These are phyloP conservation scores for Zanthoxylum bungeanum DNA, from an alignment of 345 rosid genomes.

Conservation along the genomic window DNA sequence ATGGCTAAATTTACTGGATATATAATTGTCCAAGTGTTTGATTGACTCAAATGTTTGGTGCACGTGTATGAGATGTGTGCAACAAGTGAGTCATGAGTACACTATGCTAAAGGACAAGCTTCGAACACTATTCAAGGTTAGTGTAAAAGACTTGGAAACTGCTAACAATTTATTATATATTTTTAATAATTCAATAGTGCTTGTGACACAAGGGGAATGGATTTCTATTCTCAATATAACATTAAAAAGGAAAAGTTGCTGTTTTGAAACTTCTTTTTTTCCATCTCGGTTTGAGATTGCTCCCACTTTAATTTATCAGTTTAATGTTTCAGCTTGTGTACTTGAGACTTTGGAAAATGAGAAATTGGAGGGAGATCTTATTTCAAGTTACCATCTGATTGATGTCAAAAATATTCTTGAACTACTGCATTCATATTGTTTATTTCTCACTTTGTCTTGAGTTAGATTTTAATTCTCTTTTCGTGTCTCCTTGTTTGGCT, in stretches of 20 bases:
- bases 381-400: not conserved
- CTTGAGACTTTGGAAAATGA: not conserved
- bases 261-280: constrained; percentile 5
- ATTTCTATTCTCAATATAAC: not conserved
- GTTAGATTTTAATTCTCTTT: not conserved
- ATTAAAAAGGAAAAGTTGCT: not conserved
- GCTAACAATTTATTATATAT: not conserved
- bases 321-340: not conserved
- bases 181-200: constrained; percentile 12
- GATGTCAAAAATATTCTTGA: not conserved
- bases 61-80: constrained; percentile 81
- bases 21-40: not conserved
- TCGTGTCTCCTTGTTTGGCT: not conserved
- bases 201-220: not conserved
- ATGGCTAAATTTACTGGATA: too few relatives aligned
- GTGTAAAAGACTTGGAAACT: constrained; percentile 6
- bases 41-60: constrained; percentile 23
- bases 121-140: constrained; percentile 59
- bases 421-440: not conserved
- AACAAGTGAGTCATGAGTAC: constrained; percentile 62
- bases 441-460: not conserved
- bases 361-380: not conserved
- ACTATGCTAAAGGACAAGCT: constrained; percentile 61
- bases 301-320: not conserved
- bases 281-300: not conserved